Evolutionary conservation across 1,284 basidiomycete species (phyloP), one percentile per base, ranked within the genome.

Genomic region (Entoloma clypeatum): DNA sequence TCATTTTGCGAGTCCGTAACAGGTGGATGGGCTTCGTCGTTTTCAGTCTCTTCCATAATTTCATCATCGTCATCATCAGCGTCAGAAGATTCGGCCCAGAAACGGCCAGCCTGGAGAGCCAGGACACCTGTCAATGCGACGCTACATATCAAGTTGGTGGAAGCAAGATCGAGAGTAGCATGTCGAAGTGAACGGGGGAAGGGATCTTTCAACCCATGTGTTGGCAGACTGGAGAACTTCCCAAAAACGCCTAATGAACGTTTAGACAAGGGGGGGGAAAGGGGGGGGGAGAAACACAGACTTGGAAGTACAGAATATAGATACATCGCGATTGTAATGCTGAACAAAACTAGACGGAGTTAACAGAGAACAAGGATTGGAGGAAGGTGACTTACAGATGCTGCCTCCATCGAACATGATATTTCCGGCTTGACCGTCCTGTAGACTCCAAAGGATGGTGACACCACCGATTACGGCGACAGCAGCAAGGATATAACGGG

Each of bases 401-500:
- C 86, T 88, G 30, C 81, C 87, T 16, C 86, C 86, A 53, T 90
- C 86, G 56, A 90, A 90, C 86, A 90, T 89, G 54, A 90, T 67
- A 60, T 90, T 90, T 25, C 77, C 83, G 2, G 86, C 87, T 51
- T 77, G 65, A 6, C 83, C 78, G 50, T 90, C 86, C 18, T 75
- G 68, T 48, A 89, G 67, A 58, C 84, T 88, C 80, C 81, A 85
- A 13, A 86, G 65, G 41, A 89, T 77, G 30, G 80, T 82, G 17
- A 68, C 59, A 2, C 67, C 82, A 4, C 86, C 86, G 16, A 81
- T 61, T 4, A 67, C 30, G 24, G 79, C 72, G 28, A 87, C 63
- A 11, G 66, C 64, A 11, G 61, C 69, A 30, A 86, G 69, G 28
- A 78, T 56, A 48, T 77, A 82, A 29, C 74, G 65, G 38, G 78